phyloP scores from a whole-genome alignment of 1,139 yeast species.

The Wickerhamomyces sp. region DNA sequence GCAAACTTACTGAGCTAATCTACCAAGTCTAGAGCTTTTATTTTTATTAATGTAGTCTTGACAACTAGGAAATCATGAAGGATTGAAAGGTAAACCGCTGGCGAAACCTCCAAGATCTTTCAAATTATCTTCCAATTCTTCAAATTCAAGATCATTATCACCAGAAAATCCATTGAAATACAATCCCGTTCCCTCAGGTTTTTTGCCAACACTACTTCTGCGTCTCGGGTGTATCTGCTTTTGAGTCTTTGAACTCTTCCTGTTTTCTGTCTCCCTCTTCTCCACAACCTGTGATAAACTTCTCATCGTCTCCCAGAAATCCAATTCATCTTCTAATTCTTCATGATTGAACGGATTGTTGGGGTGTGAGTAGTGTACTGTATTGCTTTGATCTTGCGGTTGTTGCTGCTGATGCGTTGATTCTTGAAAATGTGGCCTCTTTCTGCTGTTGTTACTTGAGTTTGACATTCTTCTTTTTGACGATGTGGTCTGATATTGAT shows the following conservation, averaged over 20 bases:
- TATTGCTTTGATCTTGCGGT: slow-evolving; percentile 2
- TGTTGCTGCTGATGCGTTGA: too few species aligned
- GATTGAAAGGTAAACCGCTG: slow-evolving; percentile 23
- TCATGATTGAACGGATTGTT: slow-evolving; percentile 15
- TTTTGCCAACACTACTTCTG: neutral
- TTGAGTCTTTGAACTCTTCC: neutral
- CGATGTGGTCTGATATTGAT: slow-evolving; percentile 5
- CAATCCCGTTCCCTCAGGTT: slow-evolving; percentile 1
- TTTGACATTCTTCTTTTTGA: slow-evolving; percentile 13
- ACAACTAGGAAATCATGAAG: too few species aligned
- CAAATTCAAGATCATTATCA: slow-evolving; percentile 17
- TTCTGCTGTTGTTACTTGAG: slow-evolving; percentile 12
- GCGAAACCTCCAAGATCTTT: slow-evolving; percentile 20
- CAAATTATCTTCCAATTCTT: slow-evolving; percentile 19
- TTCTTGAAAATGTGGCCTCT: slow-evolving; percentile 18
- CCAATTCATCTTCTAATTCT: slow-evolving; percentile 47
- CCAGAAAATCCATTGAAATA: slow-evolving; percentile 9
- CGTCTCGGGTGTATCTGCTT: neutral
- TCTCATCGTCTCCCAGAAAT: slow-evolving; percentile 69
- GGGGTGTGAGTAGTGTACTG: slow-evolving; percentile 3
- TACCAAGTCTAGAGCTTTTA: too few species aligned
- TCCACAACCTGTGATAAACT: slow-evolving; percentile 36
- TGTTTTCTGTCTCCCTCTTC: slow-evolving; percentile 12
- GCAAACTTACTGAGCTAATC: too few species aligned
- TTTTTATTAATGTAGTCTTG: too few species aligned